Conservation (phyloP, 1,284 basidiomycete species). For the Ustilago curta region DNA sequence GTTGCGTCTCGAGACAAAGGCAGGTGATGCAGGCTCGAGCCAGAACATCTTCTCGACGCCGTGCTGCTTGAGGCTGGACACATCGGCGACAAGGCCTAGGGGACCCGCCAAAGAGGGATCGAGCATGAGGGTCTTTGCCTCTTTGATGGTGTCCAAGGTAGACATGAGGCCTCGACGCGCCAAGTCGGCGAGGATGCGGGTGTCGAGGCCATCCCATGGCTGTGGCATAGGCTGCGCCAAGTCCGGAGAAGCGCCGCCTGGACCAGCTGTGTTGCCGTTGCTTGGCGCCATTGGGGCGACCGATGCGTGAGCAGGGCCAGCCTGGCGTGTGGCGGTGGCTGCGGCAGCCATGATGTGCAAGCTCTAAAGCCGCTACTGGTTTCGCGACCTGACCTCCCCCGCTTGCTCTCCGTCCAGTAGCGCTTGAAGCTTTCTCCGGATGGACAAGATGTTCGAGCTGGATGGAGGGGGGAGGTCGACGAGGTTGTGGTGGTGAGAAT, state of each 20-base stretch:
- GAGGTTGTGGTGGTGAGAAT: not conserved
- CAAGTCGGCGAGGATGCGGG: slow-evolving; percentile 44
- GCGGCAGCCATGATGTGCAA: slow-evolving; percentile 28
- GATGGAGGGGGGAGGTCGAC: slow-evolving; percentile 22
- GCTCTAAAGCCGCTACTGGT: not conserved
- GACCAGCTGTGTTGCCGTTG: slow-evolving; percentile 2
- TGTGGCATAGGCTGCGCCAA: slow-evolving; percentile 21
- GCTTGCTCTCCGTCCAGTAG: not conserved
- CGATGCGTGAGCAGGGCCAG: slow-evolving; percentile 14
- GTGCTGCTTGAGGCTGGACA: slow-evolving; percentile 92
- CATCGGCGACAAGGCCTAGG: slow-evolving; percentile 90
- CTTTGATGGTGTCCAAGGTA: slow-evolving; percentile 56
- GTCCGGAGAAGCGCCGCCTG: slow-evolving; percentile 12
- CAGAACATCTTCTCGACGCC: slow-evolving; percentile 99
- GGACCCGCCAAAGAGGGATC: slow-evolving; percentile 90
- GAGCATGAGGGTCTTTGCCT: slow-evolving; percentile 89
- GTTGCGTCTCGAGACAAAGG: slow-evolving; percentile 45
- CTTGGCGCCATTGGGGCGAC: not conserved
- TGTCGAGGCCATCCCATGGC: slow-evolving; percentile 53
- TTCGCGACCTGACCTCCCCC: slow-evolving; percentile 29
- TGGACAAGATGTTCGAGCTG: not conserved
- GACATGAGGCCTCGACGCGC: slow-evolving; percentile 51
- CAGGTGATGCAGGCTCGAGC: slow-evolving; percentile 76
- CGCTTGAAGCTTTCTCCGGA: not conserved
- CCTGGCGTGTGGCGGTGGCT: slow-evolving; percentile 28